Evolutionary conservation across 805 yeast genomes (phyloP), one percentile per base, ranked within the genome.

Genomic region (Cyberlindnera maritima): DNA sequence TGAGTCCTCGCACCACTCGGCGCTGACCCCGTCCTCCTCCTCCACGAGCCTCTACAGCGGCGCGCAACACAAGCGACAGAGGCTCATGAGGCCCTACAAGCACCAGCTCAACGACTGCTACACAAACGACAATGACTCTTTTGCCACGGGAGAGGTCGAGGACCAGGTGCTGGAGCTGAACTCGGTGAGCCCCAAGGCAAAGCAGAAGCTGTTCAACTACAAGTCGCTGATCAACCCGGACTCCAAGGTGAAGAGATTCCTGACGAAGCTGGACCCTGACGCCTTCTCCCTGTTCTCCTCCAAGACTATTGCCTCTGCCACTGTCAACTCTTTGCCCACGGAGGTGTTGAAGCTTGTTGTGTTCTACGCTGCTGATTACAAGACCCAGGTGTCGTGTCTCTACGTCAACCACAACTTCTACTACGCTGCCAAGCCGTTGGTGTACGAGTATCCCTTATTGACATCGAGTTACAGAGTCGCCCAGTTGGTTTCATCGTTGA

Each of bases 401-500:
- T 77, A 75, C 46, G 80, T 83, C 8, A 72, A 74, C 60, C 76
- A 69, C 47, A 58, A 65, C 31, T 74, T 85, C 54, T 75, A 81
- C 60, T 62, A 59, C 29, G 66, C 79, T 7, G 75, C 83, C 2
- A 77, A 80, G 53, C 74, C 74, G 5, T 69, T 73, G 20, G 64
- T 88, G 11, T 89, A 87, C 62, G 58, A 68, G 13, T 50, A 64
- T 8, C 80, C 91, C 3, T 50, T 57, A 13, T 76, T 89, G 54
- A 76, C 80, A 0, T 81, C 95, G 2, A 83, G 91, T 7, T 89
- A 85, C 60, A 69, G 96, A 36, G 77, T 87, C 37, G 94, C 88
- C 0, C 96, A 89, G 64, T 82, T 89, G 57, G 80, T 89, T 5
- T 74, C 90, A 2, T 74, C 81, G 5, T 63, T 89, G n/a, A 70